Evolutionary conservation across 2,329 filamentous ascomycete species (phyloP).

Genomic region (Aspergillus aculeatinus): DNA sequence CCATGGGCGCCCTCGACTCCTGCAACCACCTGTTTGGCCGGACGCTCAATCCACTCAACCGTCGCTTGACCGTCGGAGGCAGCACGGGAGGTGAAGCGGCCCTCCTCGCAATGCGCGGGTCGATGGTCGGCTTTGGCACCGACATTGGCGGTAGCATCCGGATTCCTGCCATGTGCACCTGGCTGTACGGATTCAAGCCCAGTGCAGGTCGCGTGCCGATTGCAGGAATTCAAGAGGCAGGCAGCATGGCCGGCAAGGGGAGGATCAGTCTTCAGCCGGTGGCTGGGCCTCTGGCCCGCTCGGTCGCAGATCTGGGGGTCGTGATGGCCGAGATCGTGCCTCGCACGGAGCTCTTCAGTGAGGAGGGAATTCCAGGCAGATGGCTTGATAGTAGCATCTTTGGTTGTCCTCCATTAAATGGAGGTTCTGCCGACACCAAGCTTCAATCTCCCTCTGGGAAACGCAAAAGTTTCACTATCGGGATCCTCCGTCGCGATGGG

Average conservation of each 20-base stretch:
- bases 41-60: constrained; percentile 63
- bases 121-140: constrained; percentile 61
- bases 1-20: constrained; percentile 55
- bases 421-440: constrained; percentile 14
- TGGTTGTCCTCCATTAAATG: not conserved
- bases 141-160: constrained; percentile 55
- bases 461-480: constrained; percentile 39
- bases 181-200: constrained; percentile 54
- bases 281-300: constrained; percentile 44
- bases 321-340: constrained; percentile 55
- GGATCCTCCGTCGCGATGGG: constrained; percentile 43
- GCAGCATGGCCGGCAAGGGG: constrained; percentile 47
- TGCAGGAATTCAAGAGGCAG: constrained; percentile 51
- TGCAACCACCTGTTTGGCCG: constrained; percentile 63
- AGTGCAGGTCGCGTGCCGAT: constrained; percentile 50
- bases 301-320: constrained; percentile 42
- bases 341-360: constrained; percentile 54
- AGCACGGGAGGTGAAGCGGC: constrained; percentile 66
- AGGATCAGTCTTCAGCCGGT: constrained; percentile 53
- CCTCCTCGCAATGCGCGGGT: constrained; percentile 58
- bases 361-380: constrained; percentile 43
- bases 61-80: constrained; percentile 61
- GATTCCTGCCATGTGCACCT: constrained; percentile 52
- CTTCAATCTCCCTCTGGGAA: constrained; percentile 18
- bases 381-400: constrained; percentile 29